Conservation (phyloP, 208 protist species). For the Trypanosoma rangeli region DNA sequence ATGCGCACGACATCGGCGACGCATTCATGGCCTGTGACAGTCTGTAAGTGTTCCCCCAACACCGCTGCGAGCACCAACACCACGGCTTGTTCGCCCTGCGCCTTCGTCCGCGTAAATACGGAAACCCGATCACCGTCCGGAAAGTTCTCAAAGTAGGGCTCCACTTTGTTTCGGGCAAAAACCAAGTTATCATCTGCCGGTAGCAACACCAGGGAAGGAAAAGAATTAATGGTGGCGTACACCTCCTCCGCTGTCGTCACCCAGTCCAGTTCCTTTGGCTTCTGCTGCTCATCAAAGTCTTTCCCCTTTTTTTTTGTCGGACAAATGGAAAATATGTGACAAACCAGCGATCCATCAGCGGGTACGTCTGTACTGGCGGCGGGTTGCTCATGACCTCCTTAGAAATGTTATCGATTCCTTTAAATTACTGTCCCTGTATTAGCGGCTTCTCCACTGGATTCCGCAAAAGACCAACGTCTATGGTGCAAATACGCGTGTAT, state of each 20-base stretch:
- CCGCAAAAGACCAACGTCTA: background rate
- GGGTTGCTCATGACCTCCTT: constrained; percentile 19
- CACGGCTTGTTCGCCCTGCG: constrained; percentile 54
- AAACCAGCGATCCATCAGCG: constrained; percentile 81
- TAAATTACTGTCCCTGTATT: background rate
- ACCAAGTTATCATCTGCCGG: constrained; percentile 69
- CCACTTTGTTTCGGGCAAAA: constrained; percentile 71
- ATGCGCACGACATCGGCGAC: constrained; percentile 76
- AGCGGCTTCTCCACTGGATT: background rate
- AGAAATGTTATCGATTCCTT: background rate
- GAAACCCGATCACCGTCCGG: constrained; percentile 59
- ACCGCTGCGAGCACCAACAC: constrained; percentile 62
- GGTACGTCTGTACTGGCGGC: constrained; percentile 36
- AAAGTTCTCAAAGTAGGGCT: constrained; percentile 82
- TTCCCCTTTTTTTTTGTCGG: constrained; percentile 35
- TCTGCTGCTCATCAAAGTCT: constrained; percentile 45
- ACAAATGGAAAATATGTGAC: constrained; percentile 71
- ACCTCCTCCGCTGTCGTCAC: constrained; percentile 73
- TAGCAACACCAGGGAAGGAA: constrained; percentile 62
- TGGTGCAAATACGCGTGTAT: background rate
- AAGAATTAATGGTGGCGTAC: constrained; percentile 71
- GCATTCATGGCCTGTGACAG: constrained; percentile 39
- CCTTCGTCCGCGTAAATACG: constrained; percentile 72
- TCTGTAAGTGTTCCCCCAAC: constrained; percentile 66
- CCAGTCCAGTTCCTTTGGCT: constrained; percentile 64